These are phyloP conservation scores for Linderniella brevidens DNA, from an alignment of 257 asterid genomes.

Conservation along the genomic window DNA sequence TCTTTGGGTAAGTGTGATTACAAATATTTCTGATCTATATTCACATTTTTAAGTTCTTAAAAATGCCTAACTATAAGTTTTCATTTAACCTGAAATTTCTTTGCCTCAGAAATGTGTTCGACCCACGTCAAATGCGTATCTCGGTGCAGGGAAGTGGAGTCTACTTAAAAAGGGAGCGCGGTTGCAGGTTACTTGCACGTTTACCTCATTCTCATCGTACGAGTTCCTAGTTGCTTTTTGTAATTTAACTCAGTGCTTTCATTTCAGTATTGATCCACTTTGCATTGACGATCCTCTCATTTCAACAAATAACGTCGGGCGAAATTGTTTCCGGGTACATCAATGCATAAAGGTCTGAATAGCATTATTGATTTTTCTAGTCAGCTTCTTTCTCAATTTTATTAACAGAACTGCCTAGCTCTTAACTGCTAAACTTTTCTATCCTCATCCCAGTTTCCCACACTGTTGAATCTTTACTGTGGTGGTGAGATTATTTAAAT, in stretches of 20 bases:
- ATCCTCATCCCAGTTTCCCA: not conserved
- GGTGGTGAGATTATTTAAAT: not conserved
- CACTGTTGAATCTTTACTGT: not conserved
- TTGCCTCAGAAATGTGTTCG: constrained; percentile 77
- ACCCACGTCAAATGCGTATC: constrained; percentile 92
- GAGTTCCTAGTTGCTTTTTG: constrained; percentile 6
- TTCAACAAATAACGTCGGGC: constrained; percentile 84
- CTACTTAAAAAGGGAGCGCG: constrained; percentile 80
- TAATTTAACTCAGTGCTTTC: constrained; percentile 1
- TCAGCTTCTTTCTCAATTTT: not conserved
- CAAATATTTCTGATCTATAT: not conserved
- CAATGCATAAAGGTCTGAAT: constrained; percentile 87
- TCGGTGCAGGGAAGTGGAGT: constrained; percentile 93
- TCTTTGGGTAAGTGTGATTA: constrained; percentile 75
- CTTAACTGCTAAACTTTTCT: not conserved
- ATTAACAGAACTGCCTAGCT: not conserved
- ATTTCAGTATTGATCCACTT: constrained; percentile 90
- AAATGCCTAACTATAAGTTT: constrained; percentile 11
- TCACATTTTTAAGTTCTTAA: constrained; percentile 4
- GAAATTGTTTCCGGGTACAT: constrained; percentile 97
- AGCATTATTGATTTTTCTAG: constrained; percentile 9
- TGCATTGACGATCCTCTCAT: constrained; percentile 88
- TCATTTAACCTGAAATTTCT: constrained; percentile 10
- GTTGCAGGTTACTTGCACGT: constrained; percentile 44
- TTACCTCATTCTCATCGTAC: constrained; percentile 11